Evolutionary conservation across 345 rosid species (phyloP).

Genomic region (Fremontodendron californicum): DNA sequence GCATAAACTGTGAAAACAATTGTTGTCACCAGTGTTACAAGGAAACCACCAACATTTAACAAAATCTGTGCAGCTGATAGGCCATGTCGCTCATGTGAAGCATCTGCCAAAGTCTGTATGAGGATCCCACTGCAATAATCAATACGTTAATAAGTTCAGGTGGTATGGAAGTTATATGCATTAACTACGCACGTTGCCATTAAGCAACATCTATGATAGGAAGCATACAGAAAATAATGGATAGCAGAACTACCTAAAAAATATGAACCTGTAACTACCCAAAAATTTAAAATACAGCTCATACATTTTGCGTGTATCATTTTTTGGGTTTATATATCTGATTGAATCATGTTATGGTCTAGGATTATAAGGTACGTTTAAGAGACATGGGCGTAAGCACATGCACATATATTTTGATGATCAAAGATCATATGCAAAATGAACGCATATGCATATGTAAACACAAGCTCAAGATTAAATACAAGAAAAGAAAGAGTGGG

Average conservation of each 20-base stretch:
- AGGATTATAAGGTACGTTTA: background rate
- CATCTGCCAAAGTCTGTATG: slow-evolving; percentile 80
- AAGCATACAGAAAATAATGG: background rate
- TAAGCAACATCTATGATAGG: background rate
- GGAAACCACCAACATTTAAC: slow-evolving; percentile 71
- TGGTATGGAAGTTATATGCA: background rate
- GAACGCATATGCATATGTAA: background rate
- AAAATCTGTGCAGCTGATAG: slow-evolving; percentile 75
- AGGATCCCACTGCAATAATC: slow-evolving; percentile 70
- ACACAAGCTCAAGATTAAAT: background rate
- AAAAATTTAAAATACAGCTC: background rate
- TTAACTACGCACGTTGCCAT: background rate
- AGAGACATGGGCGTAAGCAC: background rate
- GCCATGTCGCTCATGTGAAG: slow-evolving; percentile 50
- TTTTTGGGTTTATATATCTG: background rate
- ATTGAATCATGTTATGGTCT: background rate
- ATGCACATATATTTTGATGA: background rate
- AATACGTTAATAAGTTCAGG: slow-evolving; percentile 7
- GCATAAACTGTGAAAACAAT: slow-evolving; percentile 71
- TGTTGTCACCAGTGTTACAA: slow-evolving; percentile 55
- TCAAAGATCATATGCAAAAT: background rate
- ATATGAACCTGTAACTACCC: background rate
- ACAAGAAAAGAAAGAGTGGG: background rate
- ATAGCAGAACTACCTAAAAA: background rate
- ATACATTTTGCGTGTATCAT: background rate